Base-by-base conservation (phyloP, 148 eudicot genomes). In the Camellia lanceoleosa region DNA sequence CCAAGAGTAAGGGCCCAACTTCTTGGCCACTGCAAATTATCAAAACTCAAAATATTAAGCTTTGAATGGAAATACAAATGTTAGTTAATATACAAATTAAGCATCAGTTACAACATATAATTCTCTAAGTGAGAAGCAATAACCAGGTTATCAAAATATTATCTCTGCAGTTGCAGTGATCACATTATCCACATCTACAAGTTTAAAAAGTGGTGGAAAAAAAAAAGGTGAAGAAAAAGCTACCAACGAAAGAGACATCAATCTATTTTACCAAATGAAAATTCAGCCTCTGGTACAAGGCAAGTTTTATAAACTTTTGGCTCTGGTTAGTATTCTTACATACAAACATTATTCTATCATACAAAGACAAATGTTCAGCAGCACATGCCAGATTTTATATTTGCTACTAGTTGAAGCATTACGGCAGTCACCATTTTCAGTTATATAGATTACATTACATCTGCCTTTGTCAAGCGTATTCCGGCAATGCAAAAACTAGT, bases 21-120 rank as follows among this genome's bases (percentile, higher is more conserved):
- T 90, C 90, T 82, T 83, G 58, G 38, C 98, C 98, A 79, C 98
- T 95, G 89, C 85, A 88, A 74, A 75, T 9, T 78, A 71, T 62
- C 4, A 46, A 69, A 72, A 3, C 46, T n/a, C n/a, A 13, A 73
- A 61, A 46, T 59, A 23, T 16, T 44, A 42, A 13, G 44, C 74
- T 69, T 44, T 41, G 8, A 56, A 14, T 68, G 75, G 16, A 70
- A 61, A 62, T 9, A 52, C 58, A 80, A 47, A 11, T 61, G 46
- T 38, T 49, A 58, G 30, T 13, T 23, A 49, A n/a, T 12, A 54
- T 16, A 54, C 61, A 5, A 66, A 23, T 16, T 23, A 49, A 41
- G 68, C 19, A 3, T 41, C 16, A 70, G 55, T 43, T 5, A 30
- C 59, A 47, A 72, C 71, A 4, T 23, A 62, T 19, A 43, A 16